A percentile compares a stretch with the other conserved stretches of the same genome.
These are phyloP conservation scores for Clarireedia hainanense DNA, from an alignment of 2,329 filamentous ascomycete species.

Conservation along the genomic window DNA sequence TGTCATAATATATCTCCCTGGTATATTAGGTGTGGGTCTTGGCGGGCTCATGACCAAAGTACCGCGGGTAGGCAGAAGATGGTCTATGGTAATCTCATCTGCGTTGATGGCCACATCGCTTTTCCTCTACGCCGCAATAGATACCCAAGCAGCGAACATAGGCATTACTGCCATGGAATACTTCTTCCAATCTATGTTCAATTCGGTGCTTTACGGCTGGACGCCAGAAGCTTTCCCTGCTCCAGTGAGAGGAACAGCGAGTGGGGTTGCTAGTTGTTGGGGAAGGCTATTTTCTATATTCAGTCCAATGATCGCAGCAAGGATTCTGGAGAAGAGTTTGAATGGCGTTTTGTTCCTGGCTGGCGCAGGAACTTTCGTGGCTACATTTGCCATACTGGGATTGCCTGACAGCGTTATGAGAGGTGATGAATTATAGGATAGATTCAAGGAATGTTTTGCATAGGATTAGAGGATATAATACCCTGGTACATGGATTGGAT, in stretches of 20 bases:
- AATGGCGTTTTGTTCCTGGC: constrained; percentile 49
- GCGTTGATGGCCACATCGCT: constrained; percentile 24
- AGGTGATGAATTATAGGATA: constrained; percentile 2
- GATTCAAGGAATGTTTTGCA: too few species aligned
- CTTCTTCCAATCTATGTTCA: constrained; percentile 27
- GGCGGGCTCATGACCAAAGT: constrained; percentile 15
- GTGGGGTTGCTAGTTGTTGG: constrained; percentile 51
- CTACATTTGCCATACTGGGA: constrained; percentile 42
- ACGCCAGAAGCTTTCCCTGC: constrained; percentile 32
- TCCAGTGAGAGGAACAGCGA: constrained; percentile 42
- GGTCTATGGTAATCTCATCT: constrained; percentile 24
- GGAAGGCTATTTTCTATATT: constrained; percentile 50
- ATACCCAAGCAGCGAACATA: constrained; percentile 23
- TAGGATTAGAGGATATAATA: too few species aligned
- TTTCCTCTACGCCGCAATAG: constrained; percentile 22
- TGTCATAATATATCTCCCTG: constrained; percentile 31
- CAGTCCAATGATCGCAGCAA: constrained; percentile 46
- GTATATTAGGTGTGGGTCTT: constrained; percentile 26
- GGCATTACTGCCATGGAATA: constrained; percentile 28
- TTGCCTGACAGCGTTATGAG: constrained; percentile 31
- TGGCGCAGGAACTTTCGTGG: constrained; percentile 45
- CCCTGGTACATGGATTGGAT: too few species aligned
- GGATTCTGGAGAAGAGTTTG: constrained; percentile 33
- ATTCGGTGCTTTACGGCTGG: constrained; percentile 20
- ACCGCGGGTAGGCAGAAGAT: constrained; percentile 22